These are phyloP conservation scores for Leptographium flavum DNA, from an alignment of 2,329 filamentous ascomycete species.

Conservation along the genomic window DNA sequence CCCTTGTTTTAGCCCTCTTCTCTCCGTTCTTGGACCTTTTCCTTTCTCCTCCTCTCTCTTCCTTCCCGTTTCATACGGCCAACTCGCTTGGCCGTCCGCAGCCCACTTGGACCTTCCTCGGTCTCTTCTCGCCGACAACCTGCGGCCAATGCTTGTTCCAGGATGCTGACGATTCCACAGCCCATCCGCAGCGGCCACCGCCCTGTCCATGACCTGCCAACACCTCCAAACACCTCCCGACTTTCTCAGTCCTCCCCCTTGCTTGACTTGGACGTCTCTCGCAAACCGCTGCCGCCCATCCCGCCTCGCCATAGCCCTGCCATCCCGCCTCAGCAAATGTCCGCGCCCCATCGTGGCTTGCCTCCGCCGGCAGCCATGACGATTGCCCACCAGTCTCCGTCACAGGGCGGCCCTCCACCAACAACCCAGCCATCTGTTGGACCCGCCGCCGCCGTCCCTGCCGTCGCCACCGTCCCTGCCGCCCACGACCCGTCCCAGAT, in stretches of 20 bases:
- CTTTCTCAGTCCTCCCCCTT: conserved; percentile 41
- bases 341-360: conserved; percentile 53
- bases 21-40: conserved; percentile 1
- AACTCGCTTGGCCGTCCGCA: no score
- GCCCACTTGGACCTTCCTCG: no score
- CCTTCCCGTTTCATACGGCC: neutral
- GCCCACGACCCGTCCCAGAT: neutral
- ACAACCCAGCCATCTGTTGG: conserved; percentile 5
- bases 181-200: conserved; percentile 43
- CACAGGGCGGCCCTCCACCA: conserved; percentile 16
- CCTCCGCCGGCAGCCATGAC: conserved; percentile 54
- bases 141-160: conserved; percentile 19
- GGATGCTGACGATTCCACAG: conserved; percentile 49
- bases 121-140: neutral
- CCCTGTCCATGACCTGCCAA: conserved; percentile 48
- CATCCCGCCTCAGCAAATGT: conserved; percentile 41
- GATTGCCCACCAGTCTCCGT: conserved; percentile 32
- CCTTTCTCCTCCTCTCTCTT: neutral
- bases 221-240: conserved; percentile 40
- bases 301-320: conserved; percentile 33
- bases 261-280: conserved; percentile 30
- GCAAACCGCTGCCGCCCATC: conserved; percentile 24
- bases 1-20: neutral
- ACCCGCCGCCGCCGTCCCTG: conserved; percentile 23
- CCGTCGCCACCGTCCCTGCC: neutral